Evolutionary conservation across 1,284 basidiomycete species (phyloP), one percentile per base, ranked within the genome.

Genomic region (Meripilus lineatus): DNA sequence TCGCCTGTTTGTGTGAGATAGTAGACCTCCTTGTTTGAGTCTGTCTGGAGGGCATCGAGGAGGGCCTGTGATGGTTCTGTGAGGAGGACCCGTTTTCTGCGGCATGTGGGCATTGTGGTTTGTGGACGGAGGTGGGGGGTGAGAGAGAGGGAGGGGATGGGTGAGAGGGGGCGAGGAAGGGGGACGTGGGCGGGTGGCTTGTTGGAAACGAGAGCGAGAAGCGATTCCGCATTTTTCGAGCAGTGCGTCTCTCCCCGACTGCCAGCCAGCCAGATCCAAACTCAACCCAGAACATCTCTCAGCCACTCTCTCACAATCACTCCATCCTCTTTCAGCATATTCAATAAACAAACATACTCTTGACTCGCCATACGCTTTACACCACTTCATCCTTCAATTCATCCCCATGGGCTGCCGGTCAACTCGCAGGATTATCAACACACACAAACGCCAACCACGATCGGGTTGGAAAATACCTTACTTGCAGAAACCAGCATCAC

Each of bases 41-140:
- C 76, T 38, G 75, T 66, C 65, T 78, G 72, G 54, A 74, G 72
- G 47, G 76, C 74, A 50, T 78, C 74, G 50, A 86, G 71, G 63
- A 86, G 80, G 57, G 71, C 69, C 46, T 75, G 75, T 52, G 82
- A 81, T 57, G 84, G 85, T 62, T 89, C 81, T 56, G 81, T 85
- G 72, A 89, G 84, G 58, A 92, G 77, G 56, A 93, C 90, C 69
- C 88, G 83, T 68, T 93, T 93, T 68, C 90, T 84, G 57, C 91
- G 84, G 69, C 89, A 89, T 61, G 89, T 87, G 55, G 90, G 89
- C 90, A 93, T 93, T 53, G 52, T 50, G 49, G 51, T 28, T 33
- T 50, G 48, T 49, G 51, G 50, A 42, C 39, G 51, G 50, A 47
- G 43, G 50, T 45, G 52, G 49, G 43, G 37, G 51, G 48, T 50